Conservation (phyloP, 2,329 filamentous ascomycete species). For the Plectosphaerella cucumerina region DNA sequence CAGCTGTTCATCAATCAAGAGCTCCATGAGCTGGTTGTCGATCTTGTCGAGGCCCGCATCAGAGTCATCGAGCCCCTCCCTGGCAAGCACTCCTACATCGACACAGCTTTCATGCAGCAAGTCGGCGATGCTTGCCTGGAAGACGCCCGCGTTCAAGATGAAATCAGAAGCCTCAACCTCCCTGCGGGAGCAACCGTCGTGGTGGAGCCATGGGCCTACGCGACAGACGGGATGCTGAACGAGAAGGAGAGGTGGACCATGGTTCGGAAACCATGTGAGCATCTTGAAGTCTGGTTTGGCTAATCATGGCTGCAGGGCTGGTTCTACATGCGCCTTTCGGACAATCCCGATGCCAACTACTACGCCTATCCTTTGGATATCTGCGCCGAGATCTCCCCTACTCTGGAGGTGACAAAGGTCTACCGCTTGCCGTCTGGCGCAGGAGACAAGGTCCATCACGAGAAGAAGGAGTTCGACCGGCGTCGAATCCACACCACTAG, state of each 20-base stretch:
- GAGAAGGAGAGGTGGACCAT: slow-evolving; percentile 43
- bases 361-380: slow-evolving; percentile 55
- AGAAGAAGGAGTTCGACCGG: slow-evolving; percentile 31
- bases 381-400: slow-evolving; percentile 45
- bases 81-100: slow-evolving; percentile 42
- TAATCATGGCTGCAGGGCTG: background rate
- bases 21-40: slow-evolving; percentile 16
- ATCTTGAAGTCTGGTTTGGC: background rate
- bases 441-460: slow-evolving; percentile 29
- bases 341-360: slow-evolving; percentile 46
- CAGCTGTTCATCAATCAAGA: slow-evolving; percentile 19
- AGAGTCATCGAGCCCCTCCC: slow-evolving; percentile 21
- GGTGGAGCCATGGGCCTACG: slow-evolving; percentile 54
- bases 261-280: slow-evolving; percentile 23
- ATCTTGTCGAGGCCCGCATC: slow-evolving; percentile 11
- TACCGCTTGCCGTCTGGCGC: slow-evolving; percentile 40
- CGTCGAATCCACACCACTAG: slow-evolving; percentile 30
- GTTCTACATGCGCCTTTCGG: slow-evolving; percentile 21
- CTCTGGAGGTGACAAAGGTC: slow-evolving; percentile 44
- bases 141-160: slow-evolving; percentile 35
- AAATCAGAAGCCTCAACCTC: slow-evolving; percentile 36
- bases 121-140: slow-evolving; percentile 42
- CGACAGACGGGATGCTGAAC: slow-evolving; percentile 47
- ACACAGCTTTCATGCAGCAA: slow-evolving; percentile 41
- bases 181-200: slow-evolving; percentile 38